Evolutionary conservation across 441 rosid genomes (phyloP).

Genomic region (Erodium texanum): DNA sequence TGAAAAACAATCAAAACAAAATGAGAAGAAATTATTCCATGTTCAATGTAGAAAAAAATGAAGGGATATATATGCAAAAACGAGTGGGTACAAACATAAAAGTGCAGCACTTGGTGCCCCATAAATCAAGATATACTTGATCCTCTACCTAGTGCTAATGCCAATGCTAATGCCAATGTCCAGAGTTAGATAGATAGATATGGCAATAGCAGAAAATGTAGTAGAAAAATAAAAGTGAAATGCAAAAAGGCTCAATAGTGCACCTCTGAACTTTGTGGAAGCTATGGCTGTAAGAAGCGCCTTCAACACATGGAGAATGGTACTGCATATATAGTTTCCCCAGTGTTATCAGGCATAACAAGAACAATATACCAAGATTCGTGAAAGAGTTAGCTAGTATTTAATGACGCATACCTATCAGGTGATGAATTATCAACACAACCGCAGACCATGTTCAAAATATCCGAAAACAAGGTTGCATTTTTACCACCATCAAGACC

Average conservation of each 20-base stretch:
- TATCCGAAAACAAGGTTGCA: slow-evolving; percentile 73
- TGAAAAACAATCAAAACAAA: background rate
- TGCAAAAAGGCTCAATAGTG: slow-evolving; percentile 8
- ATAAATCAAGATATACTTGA: too few species aligned
- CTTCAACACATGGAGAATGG: slow-evolving; percentile 87
- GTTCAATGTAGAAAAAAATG: background rate
- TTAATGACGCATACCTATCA: slow-evolving; percentile 56
- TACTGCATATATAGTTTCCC: slow-evolving; percentile 52
- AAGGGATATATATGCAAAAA: background rate
- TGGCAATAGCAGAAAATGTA: too few species aligned
- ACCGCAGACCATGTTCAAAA: slow-evolving; percentile 84
- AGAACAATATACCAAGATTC: slow-evolving; percentile 19
- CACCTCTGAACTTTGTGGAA: slow-evolving; percentile 91
- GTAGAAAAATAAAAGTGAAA: too few species aligned
- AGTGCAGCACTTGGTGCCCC: too few species aligned
- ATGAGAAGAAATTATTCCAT: background rate
- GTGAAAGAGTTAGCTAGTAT: slow-evolving; percentile 13
- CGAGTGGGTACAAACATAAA: background rate
- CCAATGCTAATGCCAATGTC: too few species aligned
- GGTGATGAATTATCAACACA: slow-evolving; percentile 93
- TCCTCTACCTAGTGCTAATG: too few species aligned
- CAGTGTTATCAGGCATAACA: slow-evolving; percentile 19
- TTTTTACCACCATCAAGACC: slow-evolving; percentile 90
- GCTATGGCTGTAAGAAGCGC: slow-evolving; percentile 97
- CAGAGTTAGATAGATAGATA: too few species aligned